These are phyloP conservation scores for Aureobasidium sp. DNA, from an alignment of 2,329 filamentous ascomycete genomes.

Conservation along the genomic window DNA sequence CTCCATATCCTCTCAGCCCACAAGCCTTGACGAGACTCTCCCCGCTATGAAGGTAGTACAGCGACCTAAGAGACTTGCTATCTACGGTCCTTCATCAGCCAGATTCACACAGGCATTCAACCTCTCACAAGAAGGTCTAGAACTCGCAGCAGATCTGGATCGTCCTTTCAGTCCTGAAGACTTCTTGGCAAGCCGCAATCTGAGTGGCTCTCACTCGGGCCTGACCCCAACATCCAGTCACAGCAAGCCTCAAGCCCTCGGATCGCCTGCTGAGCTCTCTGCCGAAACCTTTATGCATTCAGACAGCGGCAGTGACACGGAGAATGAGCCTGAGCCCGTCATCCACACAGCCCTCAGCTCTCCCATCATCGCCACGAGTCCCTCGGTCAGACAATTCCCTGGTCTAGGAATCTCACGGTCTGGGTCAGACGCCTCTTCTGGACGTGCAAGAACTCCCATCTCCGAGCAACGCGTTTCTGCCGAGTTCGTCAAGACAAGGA, in stretches of 20 bases:
- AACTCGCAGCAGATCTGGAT: not conserved
- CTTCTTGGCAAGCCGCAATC: conserved; percentile 8
- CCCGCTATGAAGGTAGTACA: not conserved
- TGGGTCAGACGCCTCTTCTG: not conserved
- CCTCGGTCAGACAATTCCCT: conserved; percentile 5
- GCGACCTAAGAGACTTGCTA: conserved; percentile 10
- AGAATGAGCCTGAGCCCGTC: not conserved
- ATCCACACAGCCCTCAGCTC: not conserved
- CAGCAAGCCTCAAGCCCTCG: not conserved
- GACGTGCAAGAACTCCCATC: not conserved
- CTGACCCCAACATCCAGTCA: not conserved
- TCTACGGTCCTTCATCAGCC: conserved; percentile 5
- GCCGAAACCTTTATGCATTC: not conserved
- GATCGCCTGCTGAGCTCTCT: not conserved
- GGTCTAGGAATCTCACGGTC: not conserved
- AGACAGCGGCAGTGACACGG: not conserved
- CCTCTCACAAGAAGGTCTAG: conserved; percentile 4
- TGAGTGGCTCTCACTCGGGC: not conserved
- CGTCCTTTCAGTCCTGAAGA: conserved; percentile 11
- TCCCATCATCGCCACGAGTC: not conserved
- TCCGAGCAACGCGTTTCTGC: conserved; percentile 1
- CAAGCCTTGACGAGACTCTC: not conserved
- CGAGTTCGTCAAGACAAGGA: not conserved
- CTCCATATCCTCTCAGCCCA: conserved; percentile 1
- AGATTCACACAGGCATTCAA: conserved; percentile 5